Conservation (phyloP, 306 rosid genomes). For the Trichosanthes cucumerina region DNA sequence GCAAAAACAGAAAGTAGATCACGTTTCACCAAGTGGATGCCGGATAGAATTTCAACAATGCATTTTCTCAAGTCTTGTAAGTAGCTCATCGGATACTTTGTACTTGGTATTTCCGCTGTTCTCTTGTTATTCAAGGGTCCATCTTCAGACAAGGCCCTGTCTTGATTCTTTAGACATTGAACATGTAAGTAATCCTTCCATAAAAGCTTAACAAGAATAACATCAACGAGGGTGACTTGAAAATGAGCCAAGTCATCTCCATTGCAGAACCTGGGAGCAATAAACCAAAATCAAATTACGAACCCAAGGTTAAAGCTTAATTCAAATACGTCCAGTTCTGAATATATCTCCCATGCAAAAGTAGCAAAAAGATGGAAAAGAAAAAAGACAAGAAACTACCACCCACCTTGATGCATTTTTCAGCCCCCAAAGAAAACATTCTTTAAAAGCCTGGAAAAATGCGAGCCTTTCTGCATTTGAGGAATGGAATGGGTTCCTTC, state of each 20-base stretch:
- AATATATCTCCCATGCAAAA: not conserved
- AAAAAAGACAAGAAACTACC: slow-evolving; percentile 6
- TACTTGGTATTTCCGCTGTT: slow-evolving; percentile 22
- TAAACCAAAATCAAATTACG: slow-evolving; percentile 14
- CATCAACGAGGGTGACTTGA: slow-evolving; percentile 45
- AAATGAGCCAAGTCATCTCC: slow-evolving; percentile 45
- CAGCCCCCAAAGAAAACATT: slow-evolving; percentile 81
- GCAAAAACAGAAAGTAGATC: slow-evolving; percentile 42
- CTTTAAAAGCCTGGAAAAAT: slow-evolving; percentile 70
- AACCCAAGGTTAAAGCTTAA: not conserved
- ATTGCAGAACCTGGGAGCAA: slow-evolving; percentile 49
- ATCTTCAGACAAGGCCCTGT: slow-evolving; percentile 25
- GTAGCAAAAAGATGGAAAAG: not conserved
- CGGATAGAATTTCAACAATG: slow-evolving; percentile 53
- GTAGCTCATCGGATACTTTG: slow-evolving; percentile 44
- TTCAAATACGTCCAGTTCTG: not conserved
- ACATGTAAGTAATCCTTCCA: slow-evolving; percentile 56
- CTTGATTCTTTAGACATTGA: slow-evolving; percentile 32
- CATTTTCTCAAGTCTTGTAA: slow-evolving; percentile 66
- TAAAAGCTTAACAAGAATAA: slow-evolving; percentile 53
- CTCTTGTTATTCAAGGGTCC: slow-evolving; percentile 33
- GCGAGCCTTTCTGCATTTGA: slow-evolving; percentile 42
- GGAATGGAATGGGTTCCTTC: slow-evolving; percentile 46
- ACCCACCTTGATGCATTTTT: slow-evolving; percentile 84
- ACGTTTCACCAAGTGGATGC: slow-evolving; percentile 37